Conservation (phyloP, 768 basidiomycete species). For the Boletus insuetus region DNA sequence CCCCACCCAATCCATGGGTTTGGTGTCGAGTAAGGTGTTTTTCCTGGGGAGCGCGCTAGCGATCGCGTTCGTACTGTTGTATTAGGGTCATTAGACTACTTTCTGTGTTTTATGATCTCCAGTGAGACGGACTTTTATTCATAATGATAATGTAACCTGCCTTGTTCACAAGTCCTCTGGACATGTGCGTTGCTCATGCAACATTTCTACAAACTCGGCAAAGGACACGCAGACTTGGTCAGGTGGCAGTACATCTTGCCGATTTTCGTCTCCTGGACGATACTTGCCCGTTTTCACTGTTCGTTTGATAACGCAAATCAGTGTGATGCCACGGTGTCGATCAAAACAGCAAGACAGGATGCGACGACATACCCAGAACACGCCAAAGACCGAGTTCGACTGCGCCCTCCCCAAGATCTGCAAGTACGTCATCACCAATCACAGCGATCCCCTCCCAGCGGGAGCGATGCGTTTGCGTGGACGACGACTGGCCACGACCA, state of each 20-base stretch:
- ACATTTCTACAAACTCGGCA: constrained; percentile 49
- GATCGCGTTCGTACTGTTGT: not conserved
- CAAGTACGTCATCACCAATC: constrained; percentile 51
- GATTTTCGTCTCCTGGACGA: constrained; percentile 53
- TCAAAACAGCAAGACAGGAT: no score
- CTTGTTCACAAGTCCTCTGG: not conserved
- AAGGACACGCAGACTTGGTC: constrained; percentile 56
- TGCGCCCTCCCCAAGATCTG: constrained; percentile 64
- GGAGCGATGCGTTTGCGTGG: no score
- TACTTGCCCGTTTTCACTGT: constrained; percentile 71
- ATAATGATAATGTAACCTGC: constrained; percentile 11
- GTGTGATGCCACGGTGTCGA: not conserved
- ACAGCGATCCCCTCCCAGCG: no score
- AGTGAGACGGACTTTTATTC: not conserved
- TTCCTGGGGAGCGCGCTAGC: not conserved
- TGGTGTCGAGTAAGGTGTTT: not conserved
- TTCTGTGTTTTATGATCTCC: no score
- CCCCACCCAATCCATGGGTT: not conserved
- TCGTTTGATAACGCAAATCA: not conserved
- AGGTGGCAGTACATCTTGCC: constrained; percentile 38
- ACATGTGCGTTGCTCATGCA: constrained; percentile 23
- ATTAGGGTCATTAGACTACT: not conserved
- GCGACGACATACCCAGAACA: constrained; percentile 49
- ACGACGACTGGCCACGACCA: constrained; percentile 38
- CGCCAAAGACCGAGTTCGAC: constrained; percentile 58